These are phyloP conservation scores for Crithidia expoeki DNA, from an alignment of 208 protist genomes.

Conservation along the genomic window DNA sequence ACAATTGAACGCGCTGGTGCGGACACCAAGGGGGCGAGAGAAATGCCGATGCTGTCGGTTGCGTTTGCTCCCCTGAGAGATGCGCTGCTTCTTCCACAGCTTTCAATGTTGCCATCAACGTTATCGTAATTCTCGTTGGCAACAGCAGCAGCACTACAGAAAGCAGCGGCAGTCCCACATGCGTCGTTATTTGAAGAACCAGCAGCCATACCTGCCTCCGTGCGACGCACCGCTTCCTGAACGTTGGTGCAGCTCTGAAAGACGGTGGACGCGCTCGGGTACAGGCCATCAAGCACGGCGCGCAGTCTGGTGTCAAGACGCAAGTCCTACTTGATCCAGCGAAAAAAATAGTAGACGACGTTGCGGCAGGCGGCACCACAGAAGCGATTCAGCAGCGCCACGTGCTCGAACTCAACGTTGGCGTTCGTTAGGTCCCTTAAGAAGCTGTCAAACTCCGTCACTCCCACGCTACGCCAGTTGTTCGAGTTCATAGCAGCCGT, in stretches of 20 bases:
- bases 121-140: background rate
- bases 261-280: conserved; percentile 41
- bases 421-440: conserved; percentile 36
- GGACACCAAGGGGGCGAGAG: conserved; percentile 61
- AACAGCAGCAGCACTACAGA: background rate
- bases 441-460: conserved; percentile 37
- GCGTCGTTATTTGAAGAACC: background rate
- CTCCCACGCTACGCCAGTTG: conserved; percentile 40
- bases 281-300: conserved; percentile 43
- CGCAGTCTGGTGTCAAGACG: conserved; percentile 40
- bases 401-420: conserved; percentile 29
- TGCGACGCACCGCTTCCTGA: conserved; percentile 48
- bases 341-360: conserved; percentile 45
- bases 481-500: conserved; percentile 24
- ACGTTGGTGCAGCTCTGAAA: conserved; percentile 58
- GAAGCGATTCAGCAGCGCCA: conserved; percentile 35
- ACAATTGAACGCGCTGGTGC: conserved; percentile 41
- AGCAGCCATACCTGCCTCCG: conserved; percentile 20
- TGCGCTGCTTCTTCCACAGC: background rate
- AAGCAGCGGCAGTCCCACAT: background rate
- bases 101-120: background rate
- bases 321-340: conserved; percentile 51
- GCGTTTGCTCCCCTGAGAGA: conserved; percentile 8
- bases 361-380: conserved; percentile 31
- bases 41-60: conserved; percentile 42